Conservation (phyloP, 148 eudicot genomes). For the Chenopodium formosanum region DNA sequence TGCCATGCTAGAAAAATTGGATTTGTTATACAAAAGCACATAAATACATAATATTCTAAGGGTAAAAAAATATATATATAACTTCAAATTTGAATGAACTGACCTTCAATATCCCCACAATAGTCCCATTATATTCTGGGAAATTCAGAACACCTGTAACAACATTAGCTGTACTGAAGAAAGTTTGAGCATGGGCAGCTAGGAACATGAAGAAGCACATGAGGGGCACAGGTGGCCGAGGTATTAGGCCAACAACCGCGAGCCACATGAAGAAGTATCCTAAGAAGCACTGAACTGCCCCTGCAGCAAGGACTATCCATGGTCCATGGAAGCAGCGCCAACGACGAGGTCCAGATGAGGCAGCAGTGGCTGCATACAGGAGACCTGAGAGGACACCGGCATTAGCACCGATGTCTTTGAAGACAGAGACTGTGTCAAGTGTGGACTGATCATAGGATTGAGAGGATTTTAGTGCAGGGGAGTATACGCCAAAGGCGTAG, state of each 20-base stretch:
- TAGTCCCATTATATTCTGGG: slow-evolving; percentile 69
- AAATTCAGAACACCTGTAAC: slow-evolving; percentile 81
- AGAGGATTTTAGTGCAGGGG: slow-evolving; percentile 65
- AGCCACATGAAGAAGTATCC: slow-evolving; percentile 86
- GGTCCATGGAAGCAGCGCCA: slow-evolving; percentile 33
- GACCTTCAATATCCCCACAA: slow-evolving; percentile 94
- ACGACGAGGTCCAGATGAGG: slow-evolving; percentile 12
- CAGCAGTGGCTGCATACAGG: slow-evolving; percentile 49
- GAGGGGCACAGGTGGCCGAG: slow-evolving; percentile 47
- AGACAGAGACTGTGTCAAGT: slow-evolving; percentile 83
- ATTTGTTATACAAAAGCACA: slow-evolving; percentile 35
- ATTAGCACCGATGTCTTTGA: slow-evolving; percentile 94
- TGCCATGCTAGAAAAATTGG: too few species aligned
- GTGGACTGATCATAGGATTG: slow-evolving; percentile 78
- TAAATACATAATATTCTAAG: slow-evolving; percentile 33
- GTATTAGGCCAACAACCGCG: slow-evolving; percentile 58
- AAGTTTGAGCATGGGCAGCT: slow-evolving; percentile 89
- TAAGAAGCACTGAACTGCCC: slow-evolving; percentile 68
- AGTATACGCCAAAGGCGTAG: slow-evolving; percentile 84
- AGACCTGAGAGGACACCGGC: slow-evolving; percentile 83
- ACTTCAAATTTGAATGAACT: slow-evolving; percentile 49
- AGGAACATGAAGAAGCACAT: slow-evolving; percentile 76
- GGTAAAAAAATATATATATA: slow-evolving; percentile 41
- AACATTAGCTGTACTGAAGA: slow-evolving; percentile 87
- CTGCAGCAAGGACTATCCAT: slow-evolving; percentile 65